phyloP scores from a whole-genome alignment of 2,329 filamentous ascomycete species.

The Lachnellula arida region DNA sequence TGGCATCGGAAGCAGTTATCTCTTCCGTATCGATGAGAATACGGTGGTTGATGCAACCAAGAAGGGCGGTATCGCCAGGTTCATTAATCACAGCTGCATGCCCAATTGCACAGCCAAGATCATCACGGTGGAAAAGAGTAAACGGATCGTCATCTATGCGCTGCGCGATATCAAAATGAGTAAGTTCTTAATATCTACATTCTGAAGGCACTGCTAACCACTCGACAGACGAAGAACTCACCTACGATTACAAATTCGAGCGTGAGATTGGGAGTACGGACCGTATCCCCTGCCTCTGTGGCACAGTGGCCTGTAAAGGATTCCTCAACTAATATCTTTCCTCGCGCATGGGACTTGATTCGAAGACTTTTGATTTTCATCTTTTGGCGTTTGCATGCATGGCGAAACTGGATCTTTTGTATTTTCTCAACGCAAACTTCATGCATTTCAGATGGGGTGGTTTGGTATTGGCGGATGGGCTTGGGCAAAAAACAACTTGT shows the following conservation, averaged over 20 bases:
- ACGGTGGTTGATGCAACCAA: constrained; percentile 98
- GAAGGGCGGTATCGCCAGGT: constrained; percentile 94
- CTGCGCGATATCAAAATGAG: constrained; percentile 91
- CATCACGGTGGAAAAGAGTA: constrained; percentile 96
- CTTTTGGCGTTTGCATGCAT: constrained; percentile 12
- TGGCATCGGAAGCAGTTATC: constrained; percentile 93
- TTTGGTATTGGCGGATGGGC: constrained; percentile 7
- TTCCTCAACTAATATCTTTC: constrained; percentile 78
- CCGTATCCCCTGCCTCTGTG: constrained; percentile 94
- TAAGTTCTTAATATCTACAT: constrained; percentile 48
- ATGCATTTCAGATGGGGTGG: constrained; percentile 14
- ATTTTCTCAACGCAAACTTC: constrained; percentile 12
- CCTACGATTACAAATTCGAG: constrained; percentile 99
- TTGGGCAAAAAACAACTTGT: constrained; percentile 25
- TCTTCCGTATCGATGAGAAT: constrained; percentile 97
- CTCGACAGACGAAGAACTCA: constrained; percentile 85
- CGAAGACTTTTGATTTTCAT: neutral
- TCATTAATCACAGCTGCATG: constrained; percentile 98
- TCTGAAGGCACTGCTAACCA: constrained; percentile 15
- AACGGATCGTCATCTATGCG: constrained; percentile 98
- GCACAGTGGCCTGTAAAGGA: constrained; percentile 93
- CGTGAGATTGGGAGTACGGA: constrained; percentile 92
- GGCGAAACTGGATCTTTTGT: constrained; percentile 10
- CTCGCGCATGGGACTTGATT: neutral
- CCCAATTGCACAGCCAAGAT: constrained; percentile 99